Evolutionary conservation across 495 filamentous ascomycete genomes (phyloP), one percentile per base, ranked within the genome.

Genomic region (Penicillium diatomitis): DNA sequence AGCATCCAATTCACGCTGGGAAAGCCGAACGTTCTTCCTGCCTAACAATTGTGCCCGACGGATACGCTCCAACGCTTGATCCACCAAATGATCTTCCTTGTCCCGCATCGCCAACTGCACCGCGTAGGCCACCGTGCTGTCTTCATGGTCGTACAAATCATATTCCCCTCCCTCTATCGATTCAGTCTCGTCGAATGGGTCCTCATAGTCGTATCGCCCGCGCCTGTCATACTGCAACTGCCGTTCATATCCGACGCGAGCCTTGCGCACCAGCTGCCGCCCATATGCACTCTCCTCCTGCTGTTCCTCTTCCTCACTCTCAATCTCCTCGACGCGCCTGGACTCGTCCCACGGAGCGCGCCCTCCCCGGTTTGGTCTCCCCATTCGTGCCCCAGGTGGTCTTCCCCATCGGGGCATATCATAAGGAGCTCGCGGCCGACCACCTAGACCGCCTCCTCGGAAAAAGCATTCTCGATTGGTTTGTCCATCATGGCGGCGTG

Each of bases 371-470:
- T 32, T 65, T 67, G 72, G 65, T 72, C 78, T 80, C 75, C 81
- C 79, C 71, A 56, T 57, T 62, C 68, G 77, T 81, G 79, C 83
- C 85, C 86, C 86, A 80, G 87, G 84, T 90, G 88, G 88, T 95
- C 90, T 95, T 95, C 88, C 90, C 90, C 88, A 86, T 85, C 72
- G 82, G 87, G 86, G 87, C 87, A 83, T 83, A 86, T 77, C 76
- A 81, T 88, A 82, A 84, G 89, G 90, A 95, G 88, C 81, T 94
- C 87, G 90, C 89, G 89, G 90, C 87, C 90, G 90, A 95, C 90
- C 90, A 90, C 80, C 83, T 96, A 97, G 87, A 96, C 90, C 90
- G 90, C 92, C 91, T 97, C 94, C 92, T 95, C 92, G 80, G 94
- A 98, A 96, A 98, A 98, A 98, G 91, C 90, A 90, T 91, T 90